Evolutionary conservation across 2,329 filamentous ascomycete species (phyloP), one percentile per base, ranked within the genome.

Genomic region (Apiospora pterosperma): DNA sequence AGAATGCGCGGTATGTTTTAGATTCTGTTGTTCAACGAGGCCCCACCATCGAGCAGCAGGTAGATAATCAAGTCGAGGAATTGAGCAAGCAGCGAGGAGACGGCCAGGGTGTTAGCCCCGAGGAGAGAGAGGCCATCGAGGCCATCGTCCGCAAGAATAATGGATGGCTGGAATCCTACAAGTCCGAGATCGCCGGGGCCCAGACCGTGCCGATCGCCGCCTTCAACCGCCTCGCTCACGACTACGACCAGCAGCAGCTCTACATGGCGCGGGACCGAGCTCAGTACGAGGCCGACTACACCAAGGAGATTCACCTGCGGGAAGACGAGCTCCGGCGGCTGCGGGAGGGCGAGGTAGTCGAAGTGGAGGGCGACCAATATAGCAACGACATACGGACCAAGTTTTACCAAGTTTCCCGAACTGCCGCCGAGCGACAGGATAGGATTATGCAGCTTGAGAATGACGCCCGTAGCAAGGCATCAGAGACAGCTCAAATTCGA

Each of bases 151-250:
- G 42, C 5, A 34, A 19, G 5, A 55, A 36, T 21, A 60, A 58
- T 12, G 64, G 59, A 16, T 64, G 44, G 62, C 59, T 64, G 11
- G 64, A 64, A 19, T 62, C 59, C 3, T 52, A 62, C 58, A 62
- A 63, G 28, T 23, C 55, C 25, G 59, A 63, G 16, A 7, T 66
- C 1, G 38, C 21, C 16, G 59, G 58, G 11, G n/a, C 44, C 7
- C 7, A 41, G 5, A 36, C 31, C n/a, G 64, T 64, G 21, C 59
- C 64, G 2, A 59, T 66, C 7, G 62, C 25, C 1, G 42, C 25
- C 19, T 62, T 64, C 44, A 64, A 64, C 21, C 64, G 44, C 11
- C 62, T 62, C 10, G 62, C 23, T 10, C 12, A 21, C 21, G 59
- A 66, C 19, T 28, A 59, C 19, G 62, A 64, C 21, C 21, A 52